phyloP scores from a whole-genome alignment of 73 alveolate genomes.

The Paramecium pentaurelia region DNA sequence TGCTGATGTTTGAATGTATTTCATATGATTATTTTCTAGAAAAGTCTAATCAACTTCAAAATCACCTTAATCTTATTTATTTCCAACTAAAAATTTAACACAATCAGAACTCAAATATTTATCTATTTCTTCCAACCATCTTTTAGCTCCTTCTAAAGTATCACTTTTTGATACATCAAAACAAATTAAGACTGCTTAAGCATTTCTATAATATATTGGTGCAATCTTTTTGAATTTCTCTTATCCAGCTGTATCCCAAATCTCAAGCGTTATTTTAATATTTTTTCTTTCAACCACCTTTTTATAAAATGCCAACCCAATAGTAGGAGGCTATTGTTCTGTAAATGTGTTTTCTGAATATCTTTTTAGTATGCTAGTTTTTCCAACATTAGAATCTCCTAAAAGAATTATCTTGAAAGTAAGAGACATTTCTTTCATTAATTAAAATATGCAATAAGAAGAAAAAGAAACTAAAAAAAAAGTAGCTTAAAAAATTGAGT shows the following conservation, averaged over 20 bases:
- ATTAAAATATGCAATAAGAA: background rate
- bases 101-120: slow-evolving; percentile 74
- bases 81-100: slow-evolving; percentile 80
- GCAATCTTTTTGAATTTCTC: slow-evolving; percentile 79
- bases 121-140: slow-evolving; percentile 80
- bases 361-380: slow-evolving; percentile 20
- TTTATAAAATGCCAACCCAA: slow-evolving; percentile 47
- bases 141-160: slow-evolving; percentile 73
- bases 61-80: slow-evolving; percentile 81
- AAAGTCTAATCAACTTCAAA: slow-evolving; percentile 60
- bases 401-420: slow-evolving; percentile 39
- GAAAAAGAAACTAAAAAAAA: background rate
- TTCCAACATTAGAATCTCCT: slow-evolving; percentile 55
- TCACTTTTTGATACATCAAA: slow-evolving; percentile 73
- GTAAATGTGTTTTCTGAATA: slow-evolving; percentile 18
- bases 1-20: slow-evolving; percentile 31
- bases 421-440: slow-evolving; percentile 22
- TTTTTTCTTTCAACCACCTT: slow-evolving; percentile 17
- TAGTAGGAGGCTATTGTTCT: background rate
- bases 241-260: slow-evolving; percentile 96
- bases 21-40: background rate
- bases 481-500: background rate
- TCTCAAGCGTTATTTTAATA: slow-evolving; percentile 66
- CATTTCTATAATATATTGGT: slow-evolving; percentile 84
- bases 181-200: slow-evolving; percentile 81